Conservation (phyloP, 805 yeast genomes). For the Yamadazyma scolyti region DNA sequence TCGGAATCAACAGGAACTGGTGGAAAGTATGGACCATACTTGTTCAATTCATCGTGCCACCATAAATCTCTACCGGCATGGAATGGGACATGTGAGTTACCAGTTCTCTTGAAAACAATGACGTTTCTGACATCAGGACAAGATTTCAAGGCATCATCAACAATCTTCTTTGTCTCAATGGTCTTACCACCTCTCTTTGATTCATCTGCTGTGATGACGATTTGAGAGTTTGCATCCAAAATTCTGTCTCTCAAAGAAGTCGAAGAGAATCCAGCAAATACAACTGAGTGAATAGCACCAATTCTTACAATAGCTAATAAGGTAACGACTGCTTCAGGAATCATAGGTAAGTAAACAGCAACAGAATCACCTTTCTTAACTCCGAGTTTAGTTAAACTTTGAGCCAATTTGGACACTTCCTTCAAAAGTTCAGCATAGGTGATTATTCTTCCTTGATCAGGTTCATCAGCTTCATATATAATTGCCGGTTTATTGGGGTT, state of each 20-base stretch:
- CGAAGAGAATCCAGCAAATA: conserved; percentile 94
- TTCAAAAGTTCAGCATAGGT: conserved; percentile 85
- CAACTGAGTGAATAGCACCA: conserved; percentile 95
- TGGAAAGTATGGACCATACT: conserved; percentile 81
- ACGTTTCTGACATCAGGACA: conserved; percentile 78
- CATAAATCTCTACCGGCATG: conserved; percentile 79
- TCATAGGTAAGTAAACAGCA: conserved; percentile 96
- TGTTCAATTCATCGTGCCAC: conserved; percentile 90
- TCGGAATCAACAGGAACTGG: conserved; percentile 86
- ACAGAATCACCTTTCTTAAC: conserved; percentile 93
- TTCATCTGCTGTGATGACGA: conserved; percentile 92
- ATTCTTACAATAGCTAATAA: conserved; percentile 88
- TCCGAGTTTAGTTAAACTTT: conserved; percentile 78
- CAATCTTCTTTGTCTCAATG: conserved; percentile 88
- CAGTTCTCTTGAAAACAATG: conserved; percentile 86
- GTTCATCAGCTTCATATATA: conserved; percentile 94
- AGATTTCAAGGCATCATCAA: conserved; percentile 84
- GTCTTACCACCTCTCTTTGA: conserved; percentile 94
- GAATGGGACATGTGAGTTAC: conserved; percentile 68
- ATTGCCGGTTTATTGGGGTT: conserved; percentile 82
- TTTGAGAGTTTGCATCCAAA: conserved; percentile 78
- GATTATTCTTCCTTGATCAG: conserved; percentile 62
- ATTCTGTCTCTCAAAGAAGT: conserved; percentile 91
- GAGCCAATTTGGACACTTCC: conserved; percentile 84
- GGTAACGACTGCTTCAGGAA: conserved; percentile 93